Percentiles rank a stretch among this genome's conserved stretches.
These are phyloP conservation scores for Paramecium primaurelia DNA, from an alignment of 73 alveolate genomes.

Conservation along the genomic window DNA sequence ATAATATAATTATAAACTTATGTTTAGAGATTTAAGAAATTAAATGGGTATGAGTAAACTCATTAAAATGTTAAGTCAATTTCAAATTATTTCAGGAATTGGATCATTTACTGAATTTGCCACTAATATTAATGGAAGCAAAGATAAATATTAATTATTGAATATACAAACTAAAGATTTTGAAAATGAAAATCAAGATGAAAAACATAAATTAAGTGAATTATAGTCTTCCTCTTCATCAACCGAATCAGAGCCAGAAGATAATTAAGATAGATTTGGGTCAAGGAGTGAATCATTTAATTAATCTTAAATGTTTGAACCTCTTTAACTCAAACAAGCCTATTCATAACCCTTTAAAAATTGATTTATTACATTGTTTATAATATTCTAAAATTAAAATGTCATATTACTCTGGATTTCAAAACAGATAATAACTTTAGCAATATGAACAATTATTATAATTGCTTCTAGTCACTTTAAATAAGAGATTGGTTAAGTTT, in stretches of 20 bases:
- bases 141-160: background rate
- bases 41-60: slow-evolving; percentile 1
- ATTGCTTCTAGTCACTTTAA: background rate
- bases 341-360: background rate
- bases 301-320: background rate
- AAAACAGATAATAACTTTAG: background rate
- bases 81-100: background rate
- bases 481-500: background rate
- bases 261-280: background rate
- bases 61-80: background rate
- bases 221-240: background rate
- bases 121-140: background rate
- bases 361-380: background rate
- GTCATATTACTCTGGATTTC: background rate
- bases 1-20: background rate
- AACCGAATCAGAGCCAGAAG: slow-evolving; percentile 34
- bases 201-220: background rate
- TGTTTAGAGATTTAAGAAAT: slow-evolving; percentile 13
- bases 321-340: background rate
- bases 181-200: background rate
- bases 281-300: background rate
- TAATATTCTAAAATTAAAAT: background rate
- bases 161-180: background rate
- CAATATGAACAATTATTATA: background rate
- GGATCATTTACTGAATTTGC: background rate